Conservation (phyloP, 192 early-diverging fungal species). For the Dissophora ornata region DNA sequence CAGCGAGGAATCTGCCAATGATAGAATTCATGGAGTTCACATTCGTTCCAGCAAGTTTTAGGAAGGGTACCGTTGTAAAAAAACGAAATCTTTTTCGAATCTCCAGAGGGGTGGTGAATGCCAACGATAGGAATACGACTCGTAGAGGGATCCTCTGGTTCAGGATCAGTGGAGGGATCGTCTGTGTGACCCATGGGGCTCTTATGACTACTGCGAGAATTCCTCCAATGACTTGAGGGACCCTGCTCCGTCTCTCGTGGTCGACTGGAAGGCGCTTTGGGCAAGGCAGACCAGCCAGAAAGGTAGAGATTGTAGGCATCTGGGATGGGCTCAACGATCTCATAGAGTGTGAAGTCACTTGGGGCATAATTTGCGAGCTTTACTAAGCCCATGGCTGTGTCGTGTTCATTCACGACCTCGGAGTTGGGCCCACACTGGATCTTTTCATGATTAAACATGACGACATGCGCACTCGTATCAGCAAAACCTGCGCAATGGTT, state of each 20-base stretch:
- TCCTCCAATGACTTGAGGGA: slow-evolving; percentile 1
- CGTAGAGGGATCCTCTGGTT: not conserved
- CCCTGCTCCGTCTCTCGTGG: not conserved
- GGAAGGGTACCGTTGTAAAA: slow-evolving; percentile 52
- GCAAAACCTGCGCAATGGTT: slow-evolving; percentile 54
- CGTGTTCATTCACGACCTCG: slow-evolving; percentile 43
- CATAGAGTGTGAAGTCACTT: slow-evolving; percentile 55
- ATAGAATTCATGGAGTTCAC: slow-evolving; percentile 16
- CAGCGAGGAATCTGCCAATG: slow-evolving; percentile 60
- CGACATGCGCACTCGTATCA: slow-evolving; percentile 52
- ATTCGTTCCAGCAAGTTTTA: slow-evolving; percentile 55
- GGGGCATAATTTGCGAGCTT: slow-evolving; percentile 31
- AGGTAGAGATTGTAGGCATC: slow-evolving; percentile 56
- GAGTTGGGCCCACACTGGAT: slow-evolving; percentile 29
- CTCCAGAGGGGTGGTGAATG: slow-evolving; percentile 61
- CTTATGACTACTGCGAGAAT: too few species aligned
- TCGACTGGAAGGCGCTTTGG: slow-evolving; percentile 18
- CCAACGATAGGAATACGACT: slow-evolving; percentile 41
- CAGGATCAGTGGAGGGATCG: not conserved
- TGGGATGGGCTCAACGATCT: slow-evolving; percentile 58
- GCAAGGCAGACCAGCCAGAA: slow-evolving; percentile 55
- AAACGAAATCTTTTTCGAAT: slow-evolving; percentile 60
- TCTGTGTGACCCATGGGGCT: not conserved
- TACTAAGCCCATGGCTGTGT: slow-evolving; percentile 56
- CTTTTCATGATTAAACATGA: slow-evolving; percentile 63